phyloP scores from a whole-genome alignment of 2,329 filamentous ascomycete species.

The Pseudogymnoascus destructans region DNA sequence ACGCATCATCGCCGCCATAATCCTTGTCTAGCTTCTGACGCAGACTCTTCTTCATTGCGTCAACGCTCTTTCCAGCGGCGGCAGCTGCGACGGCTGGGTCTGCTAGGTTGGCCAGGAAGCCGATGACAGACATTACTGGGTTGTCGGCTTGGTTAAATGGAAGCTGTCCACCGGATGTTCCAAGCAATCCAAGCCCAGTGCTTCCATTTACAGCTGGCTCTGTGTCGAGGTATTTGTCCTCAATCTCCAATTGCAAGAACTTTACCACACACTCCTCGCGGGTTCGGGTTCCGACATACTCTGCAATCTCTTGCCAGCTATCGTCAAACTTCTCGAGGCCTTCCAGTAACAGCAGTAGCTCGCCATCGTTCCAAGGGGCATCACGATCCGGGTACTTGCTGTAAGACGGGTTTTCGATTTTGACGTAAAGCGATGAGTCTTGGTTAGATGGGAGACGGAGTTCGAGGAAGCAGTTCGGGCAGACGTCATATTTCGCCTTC shows the following conservation, averaged over 20 bases:
- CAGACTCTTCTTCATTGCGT: conserved; percentile 70
- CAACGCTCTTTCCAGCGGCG: conserved; percentile 75
- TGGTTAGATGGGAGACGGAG: conserved; percentile 71
- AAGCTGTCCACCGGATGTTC: conserved; percentile 62
- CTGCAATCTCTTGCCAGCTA: conserved; percentile 86
- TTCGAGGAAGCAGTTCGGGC: conserved; percentile 80
- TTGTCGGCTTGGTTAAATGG: conserved; percentile 91
- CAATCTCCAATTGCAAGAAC: conserved; percentile 91
- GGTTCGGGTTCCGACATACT: conserved; percentile 82
- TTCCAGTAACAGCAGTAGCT: conserved; percentile 79
- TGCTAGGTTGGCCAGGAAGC: conserved; percentile 81
- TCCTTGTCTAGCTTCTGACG: conserved; percentile 63
- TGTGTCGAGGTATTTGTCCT: conserved; percentile 89
- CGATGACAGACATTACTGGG: conserved; percentile 90
- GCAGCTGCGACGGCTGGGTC: conserved; percentile 84
- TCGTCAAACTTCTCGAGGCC: conserved; percentile 88
- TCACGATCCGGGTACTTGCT: conserved; percentile 68
- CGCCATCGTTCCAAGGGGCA: conserved; percentile 80
- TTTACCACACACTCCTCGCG: conserved; percentile 94
- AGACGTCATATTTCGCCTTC: conserved; percentile 70
- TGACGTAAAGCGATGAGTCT: conserved; percentile 67
- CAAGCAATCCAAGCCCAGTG: conserved; percentile 51
- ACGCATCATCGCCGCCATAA: conserved; percentile 30
- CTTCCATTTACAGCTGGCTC: conserved; percentile 44
- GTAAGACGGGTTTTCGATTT: conserved; percentile 80